Evolutionary conservation across 2,329 filamentous ascomycete genomes (phyloP), one percentile per base, ranked within the genome.

Genomic region (Xylariomycetidae sp.): DNA sequence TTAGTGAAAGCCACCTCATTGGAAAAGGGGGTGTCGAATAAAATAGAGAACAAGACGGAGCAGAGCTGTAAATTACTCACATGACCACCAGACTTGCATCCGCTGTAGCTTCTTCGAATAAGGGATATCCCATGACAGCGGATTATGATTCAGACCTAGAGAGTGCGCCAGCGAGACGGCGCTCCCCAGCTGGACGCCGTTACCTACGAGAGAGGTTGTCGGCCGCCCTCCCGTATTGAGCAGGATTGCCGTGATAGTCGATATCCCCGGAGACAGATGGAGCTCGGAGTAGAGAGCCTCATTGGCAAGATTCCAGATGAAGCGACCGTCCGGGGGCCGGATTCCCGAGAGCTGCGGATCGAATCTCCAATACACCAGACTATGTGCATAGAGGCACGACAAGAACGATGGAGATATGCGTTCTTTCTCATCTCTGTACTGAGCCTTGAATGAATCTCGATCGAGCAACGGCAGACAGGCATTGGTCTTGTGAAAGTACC

Each of bases 401-500:
- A 80, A 48, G 15, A 82, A 55, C 2, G 74, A 70, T 0, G 74
- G 72, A 0, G 75, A 76, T 32, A 74, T 67, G 8, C 66, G 61
- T 8, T 69, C 61, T 36, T 69, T 67, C 19, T 61, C 54, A 5
- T 58, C 53, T 1, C 50, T 58, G 35, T 70, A 72, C 15, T 69
- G 67, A 9, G 62, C 61, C 38, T 68, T 63, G 35, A 80, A 76
- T 1, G 66, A 64, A 3, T 63, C 53, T 27, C 75, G 70, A 38
- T 82, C 74, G 6, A 81, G 62, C 3, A 82, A 58, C 0, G 77
- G 78, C 38, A 81, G 74, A n/a, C 73, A 76, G n/a, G 61, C 59
- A 49, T 81, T 76, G 25, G 74, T 67, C 34, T 71, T 66, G 19
- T 66, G 59, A 36, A 78, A 69, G 46, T 77, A 78, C 19, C 71